These are phyloP conservation scores for Boletellus ananiceps DNA, from an alignment of 768 basidiomycete species.

Conservation along the genomic window DNA sequence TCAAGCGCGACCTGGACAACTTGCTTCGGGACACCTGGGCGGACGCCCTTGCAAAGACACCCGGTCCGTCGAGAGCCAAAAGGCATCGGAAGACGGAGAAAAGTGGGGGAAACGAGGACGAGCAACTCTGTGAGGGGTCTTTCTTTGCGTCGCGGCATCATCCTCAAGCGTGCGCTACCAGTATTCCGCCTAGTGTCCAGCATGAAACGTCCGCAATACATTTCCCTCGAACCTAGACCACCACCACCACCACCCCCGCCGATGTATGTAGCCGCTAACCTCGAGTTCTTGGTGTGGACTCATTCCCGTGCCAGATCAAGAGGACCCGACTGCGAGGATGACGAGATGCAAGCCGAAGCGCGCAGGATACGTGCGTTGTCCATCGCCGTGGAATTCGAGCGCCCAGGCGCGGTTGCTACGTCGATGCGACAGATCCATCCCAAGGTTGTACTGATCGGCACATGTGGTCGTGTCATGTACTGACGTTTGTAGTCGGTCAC, in stretches of 20 bases:
- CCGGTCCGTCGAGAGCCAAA: neutral
- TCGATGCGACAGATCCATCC: conserved; percentile 11
- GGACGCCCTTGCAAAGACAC: conserved; percentile 4
- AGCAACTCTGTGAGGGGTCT: neutral
- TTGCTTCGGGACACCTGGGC: conserved; percentile 22
- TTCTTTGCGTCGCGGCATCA: neutral
- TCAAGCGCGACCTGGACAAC: conserved; percentile 21
- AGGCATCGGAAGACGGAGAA: conserved; percentile 7
- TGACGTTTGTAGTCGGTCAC: conserved; percentile 7
- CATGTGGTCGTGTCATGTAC: neutral
- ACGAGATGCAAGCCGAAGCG: conserved; percentile 36
- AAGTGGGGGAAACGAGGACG: neutral
- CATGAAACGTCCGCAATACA: conserved; percentile 25
- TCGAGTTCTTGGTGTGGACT: neutral
- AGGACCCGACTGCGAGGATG: conserved; percentile 50
- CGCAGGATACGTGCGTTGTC: conserved; percentile 38
- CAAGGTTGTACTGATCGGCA: conserved; percentile 14
- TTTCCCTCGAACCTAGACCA: conserved; percentile 43
- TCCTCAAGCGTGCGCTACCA: conserved; percentile 14
- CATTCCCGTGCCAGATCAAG: conserved; percentile 33
- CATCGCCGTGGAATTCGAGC: conserved; percentile 37
- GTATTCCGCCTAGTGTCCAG: conserved; percentile 49
- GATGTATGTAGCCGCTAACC: conserved; percentile 30
- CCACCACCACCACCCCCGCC: conserved; percentile 29
- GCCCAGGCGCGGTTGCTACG: conserved; percentile 20